These are phyloP conservation scores for Aphanocladium album DNA, from an alignment of 2,329 filamentous ascomycete genomes.

Conservation along the genomic window DNA sequence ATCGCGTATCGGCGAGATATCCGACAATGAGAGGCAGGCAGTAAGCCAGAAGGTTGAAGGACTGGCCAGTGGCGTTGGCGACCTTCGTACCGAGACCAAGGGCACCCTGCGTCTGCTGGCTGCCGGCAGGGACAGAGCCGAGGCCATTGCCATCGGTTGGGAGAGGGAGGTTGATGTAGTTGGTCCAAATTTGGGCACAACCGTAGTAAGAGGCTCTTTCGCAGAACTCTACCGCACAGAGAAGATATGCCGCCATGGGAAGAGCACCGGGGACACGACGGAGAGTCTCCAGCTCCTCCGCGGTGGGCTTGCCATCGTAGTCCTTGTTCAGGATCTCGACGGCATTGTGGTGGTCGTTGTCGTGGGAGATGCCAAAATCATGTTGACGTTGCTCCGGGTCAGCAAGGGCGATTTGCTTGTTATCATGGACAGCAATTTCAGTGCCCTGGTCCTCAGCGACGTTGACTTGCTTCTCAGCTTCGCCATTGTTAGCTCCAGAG, in stretches of 20 bases:
- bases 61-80: slow-evolving; percentile 32
- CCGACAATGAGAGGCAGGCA: slow-evolving; percentile 50
- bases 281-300: slow-evolving; percentile 48
- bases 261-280: slow-evolving; percentile 48
- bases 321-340: slow-evolving; percentile 16
- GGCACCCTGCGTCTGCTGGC: slow-evolving; percentile 50
- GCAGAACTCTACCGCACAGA: slow-evolving; percentile 56
- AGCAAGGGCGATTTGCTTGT: background rate
- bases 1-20: slow-evolving; percentile 61
- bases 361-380: background rate
- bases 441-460: background rate
- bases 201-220: slow-evolving; percentile 58
- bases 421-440: background rate
- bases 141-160: slow-evolving; percentile 45
- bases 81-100: slow-evolving; percentile 44
- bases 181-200: slow-evolving; percentile 32
- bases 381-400: background rate
- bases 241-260: slow-evolving; percentile 48
- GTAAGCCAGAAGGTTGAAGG: slow-evolving; percentile 55
- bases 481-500: background rate
- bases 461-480: slow-evolving; percentile 5
- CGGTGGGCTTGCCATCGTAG: slow-evolving; percentile 42
- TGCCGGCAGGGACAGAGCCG: slow-evolving; percentile 35
- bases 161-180: slow-evolving; percentile 58
- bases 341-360: slow-evolving; percentile 5